Evolutionary conservation across 1,284 basidiomycete genomes (phyloP), one percentile per base, ranked within the genome.

Genomic region (Mycena sp.): DNA sequence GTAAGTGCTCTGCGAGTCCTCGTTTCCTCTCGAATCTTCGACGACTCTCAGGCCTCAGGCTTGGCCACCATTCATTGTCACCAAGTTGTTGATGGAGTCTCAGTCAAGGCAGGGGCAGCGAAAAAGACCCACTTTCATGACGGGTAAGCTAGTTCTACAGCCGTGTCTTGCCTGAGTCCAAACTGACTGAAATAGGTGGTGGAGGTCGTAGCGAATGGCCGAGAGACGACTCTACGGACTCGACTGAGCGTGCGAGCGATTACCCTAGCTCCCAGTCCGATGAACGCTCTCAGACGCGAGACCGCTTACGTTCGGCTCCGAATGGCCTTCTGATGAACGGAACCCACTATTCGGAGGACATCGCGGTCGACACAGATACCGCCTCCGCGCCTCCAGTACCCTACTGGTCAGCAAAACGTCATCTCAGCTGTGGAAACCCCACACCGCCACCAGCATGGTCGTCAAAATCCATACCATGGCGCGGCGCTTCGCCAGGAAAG

Each of bases 381-480:
- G 88, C 91, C 59, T 77, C 84, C 52, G 76, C 83, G 25, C 87
- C 89, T 53, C 82, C 87, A 38, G 83, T 91, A 25, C 89, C 90
- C 0, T 90, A 91, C 75, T 93, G 91, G 89, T 90, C 89, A 41
- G 87, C 89, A 7, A 95, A 95, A 74, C 89, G 94, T 43, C 94
- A 96, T 78, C 85, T 92, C 38, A 95, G 93, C 11, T 93, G 92
- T 74, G 94, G 94, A 38, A 95, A 95, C 71, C 92, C 94, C 2
- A 85, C 87, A 6, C 90, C 86, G 28, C 84, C 82, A 57, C 89
- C 87, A 28, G 79, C 85, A 19, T 87, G 83, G 83, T 88, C 84
- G 10, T 81, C 87, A 40, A 89, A 84, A 73, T 85, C 87, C 71
- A 84, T 85, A 46, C 86, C 88, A 12, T 98, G 96, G 95, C 88